phyloP scores from a whole-genome alignment of 257 asterid species.

The Solanum paucissectum region DNA sequence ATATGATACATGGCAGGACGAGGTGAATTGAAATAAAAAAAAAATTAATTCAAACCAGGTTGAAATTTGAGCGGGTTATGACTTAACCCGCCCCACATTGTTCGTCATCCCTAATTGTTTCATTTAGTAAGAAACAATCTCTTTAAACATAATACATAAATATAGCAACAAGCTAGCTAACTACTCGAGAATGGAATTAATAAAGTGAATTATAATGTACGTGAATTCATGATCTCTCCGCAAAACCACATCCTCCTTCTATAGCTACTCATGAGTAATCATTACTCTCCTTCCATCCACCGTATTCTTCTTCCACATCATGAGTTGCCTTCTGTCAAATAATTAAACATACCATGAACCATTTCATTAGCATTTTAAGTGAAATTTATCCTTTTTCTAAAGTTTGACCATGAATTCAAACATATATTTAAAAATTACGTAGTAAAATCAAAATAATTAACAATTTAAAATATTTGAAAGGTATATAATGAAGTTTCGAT shows the following conservation, averaged over 20 bases:
- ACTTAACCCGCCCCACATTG: background rate
- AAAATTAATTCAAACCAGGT: background rate
- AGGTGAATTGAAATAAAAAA: background rate
- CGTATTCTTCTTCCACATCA: constrained; percentile 7
- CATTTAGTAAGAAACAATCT: background rate
- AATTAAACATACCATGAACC: background rate
- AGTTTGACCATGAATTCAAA: background rate
- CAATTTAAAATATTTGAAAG: background rate
- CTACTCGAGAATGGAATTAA: background rate
- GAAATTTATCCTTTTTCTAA: background rate
- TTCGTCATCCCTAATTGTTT: background rate
- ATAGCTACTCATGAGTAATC: background rate
- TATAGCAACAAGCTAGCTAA: background rate
- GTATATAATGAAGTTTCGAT: background rate
- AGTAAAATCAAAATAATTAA: background rate
- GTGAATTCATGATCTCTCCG: background rate
- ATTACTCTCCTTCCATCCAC: constrained; percentile 28
- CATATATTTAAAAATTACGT: background rate
- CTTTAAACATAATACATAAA: background rate
- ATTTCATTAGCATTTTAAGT: background rate
- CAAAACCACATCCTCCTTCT: background rate
- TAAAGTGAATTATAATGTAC: background rate
- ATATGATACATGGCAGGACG: background rate
- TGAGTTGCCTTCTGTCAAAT: background rate
- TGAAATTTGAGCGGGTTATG: background rate